Evolutionary conservation across 345 rosid species (phyloP).

Genomic region (Odontarrhena argentea): DNA sequence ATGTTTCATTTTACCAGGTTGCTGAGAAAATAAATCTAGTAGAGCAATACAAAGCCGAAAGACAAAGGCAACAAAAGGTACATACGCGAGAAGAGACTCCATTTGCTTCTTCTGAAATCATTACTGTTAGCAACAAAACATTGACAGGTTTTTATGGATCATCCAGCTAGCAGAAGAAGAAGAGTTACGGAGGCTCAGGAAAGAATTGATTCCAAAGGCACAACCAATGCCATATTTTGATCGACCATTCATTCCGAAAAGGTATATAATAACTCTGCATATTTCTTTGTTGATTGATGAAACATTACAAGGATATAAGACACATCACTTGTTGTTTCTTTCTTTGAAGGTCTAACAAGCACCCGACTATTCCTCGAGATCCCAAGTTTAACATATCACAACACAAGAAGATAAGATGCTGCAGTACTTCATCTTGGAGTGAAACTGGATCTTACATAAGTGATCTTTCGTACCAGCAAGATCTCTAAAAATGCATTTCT

Average conservation of each 20-base stretch:
- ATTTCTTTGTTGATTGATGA: background rate
- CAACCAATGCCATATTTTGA: conserved; percentile 95
- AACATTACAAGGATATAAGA: background rate
- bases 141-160: background rate
- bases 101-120: background rate
- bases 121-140: background rate
- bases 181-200: conserved; percentile 73
- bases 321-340: background rate
- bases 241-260: conserved; percentile 89
- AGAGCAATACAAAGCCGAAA: conserved; percentile 83
- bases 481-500: conserved; percentile 22
- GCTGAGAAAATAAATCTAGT: conserved; percentile 70
- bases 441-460: conserved; percentile 40
- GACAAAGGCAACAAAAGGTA: conserved; percentile 78
- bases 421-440: conserved; percentile 44
- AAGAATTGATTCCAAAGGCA: conserved; percentile 81
- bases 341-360: conserved; percentile 63
- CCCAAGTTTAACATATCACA: conserved; percentile 73
- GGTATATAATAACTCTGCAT: conserved; percentile 44
- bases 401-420: conserved; percentile 79
- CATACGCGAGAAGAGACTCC: background rate
- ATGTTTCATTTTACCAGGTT: conserved; percentile 45
- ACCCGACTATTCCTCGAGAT: conserved; percentile 75
- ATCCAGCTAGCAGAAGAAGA: conserved; percentile 79
- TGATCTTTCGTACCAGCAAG: conserved; percentile 36